A percentile compares a stretch with the other conserved stretches of the same genome.
phyloP scores from a whole-genome alignment of 2,329 filamentous ascomycete genomes.

The Venturia aucupariae region DNA sequence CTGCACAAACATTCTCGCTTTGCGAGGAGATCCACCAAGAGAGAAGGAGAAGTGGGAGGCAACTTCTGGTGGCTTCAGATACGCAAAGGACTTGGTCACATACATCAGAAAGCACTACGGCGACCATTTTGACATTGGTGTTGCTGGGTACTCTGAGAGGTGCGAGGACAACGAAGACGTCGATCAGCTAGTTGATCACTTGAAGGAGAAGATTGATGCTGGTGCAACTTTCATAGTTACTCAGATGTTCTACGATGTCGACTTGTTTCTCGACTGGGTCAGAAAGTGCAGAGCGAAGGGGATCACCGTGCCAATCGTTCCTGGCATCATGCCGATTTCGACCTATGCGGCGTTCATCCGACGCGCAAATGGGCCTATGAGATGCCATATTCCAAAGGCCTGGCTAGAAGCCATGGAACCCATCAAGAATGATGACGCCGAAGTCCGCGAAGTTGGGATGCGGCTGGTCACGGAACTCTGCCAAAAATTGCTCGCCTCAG shows the following conservation, averaged over 20 bases:
- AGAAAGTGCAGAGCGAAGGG: constrained; percentile 75
- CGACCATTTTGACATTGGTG: constrained; percentile 92
- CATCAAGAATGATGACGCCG: constrained; percentile 92
- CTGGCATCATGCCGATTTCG: constrained; percentile 87
- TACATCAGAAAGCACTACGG: constrained; percentile 74
- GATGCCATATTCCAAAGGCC: constrained; percentile 64
- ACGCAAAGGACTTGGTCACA: constrained; percentile 82
- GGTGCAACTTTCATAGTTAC: constrained; percentile 92
- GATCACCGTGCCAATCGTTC: constrained; percentile 73
- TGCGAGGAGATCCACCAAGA: constrained; percentile 86
- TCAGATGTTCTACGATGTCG: constrained; percentile 98
- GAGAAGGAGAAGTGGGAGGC: constrained; percentile 92
- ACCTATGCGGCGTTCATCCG: constrained; percentile 90
- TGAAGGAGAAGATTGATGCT: constrained; percentile 95
- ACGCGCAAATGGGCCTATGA: constrained; percentile 79
- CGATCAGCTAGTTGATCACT: constrained; percentile 74
- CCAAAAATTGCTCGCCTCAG: constrained; percentile 69
- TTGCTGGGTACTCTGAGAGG: constrained; percentile 93
- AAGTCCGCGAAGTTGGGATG: constrained; percentile 83
- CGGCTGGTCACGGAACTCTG: constrained; percentile 84
- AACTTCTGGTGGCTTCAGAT: constrained; percentile 76
- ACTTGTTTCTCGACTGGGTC: constrained; percentile 90
- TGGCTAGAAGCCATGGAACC: constrained; percentile 82
- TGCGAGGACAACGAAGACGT: constrained; percentile 87
- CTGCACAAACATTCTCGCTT: constrained; percentile 92